Evolutionary conservation across 2,329 filamentous ascomycete species (phyloP).

Genomic region (Xylogone sp.): DNA sequence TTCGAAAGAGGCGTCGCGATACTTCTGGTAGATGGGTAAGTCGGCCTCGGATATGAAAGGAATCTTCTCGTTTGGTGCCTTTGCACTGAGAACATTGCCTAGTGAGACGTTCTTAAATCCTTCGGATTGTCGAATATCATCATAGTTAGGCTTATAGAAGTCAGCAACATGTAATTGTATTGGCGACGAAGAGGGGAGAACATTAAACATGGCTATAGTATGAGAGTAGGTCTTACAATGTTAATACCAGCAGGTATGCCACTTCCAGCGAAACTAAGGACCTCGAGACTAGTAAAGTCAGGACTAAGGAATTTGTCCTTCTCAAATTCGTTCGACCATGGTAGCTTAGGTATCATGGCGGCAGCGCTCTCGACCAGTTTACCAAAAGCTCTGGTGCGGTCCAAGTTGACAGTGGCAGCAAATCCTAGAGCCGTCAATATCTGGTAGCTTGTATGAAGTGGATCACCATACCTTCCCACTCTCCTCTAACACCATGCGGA

Average conservation of each 20-base stretch:
- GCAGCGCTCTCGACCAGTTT: conserved; percentile 80
- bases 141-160: conserved; percentile 58
- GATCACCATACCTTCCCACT: conserved; percentile 66
- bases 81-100: conserved; percentile 88
- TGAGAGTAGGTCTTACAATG: conserved; percentile 33
- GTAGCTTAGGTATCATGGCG: conserved; percentile 79
- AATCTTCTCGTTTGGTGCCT: conserved; percentile 86
- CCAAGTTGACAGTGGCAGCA: conserved; percentile 81
- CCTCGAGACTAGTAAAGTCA: conserved; percentile 93
- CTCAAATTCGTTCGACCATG: conserved; percentile 86
- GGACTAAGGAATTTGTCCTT: conserved; percentile 95
- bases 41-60: conserved; percentile 84
- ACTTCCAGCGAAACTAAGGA: conserved; percentile 69
- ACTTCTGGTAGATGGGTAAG: conserved; percentile 73
- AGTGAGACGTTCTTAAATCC: conserved; percentile 94
- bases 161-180: not conserved
- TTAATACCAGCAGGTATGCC: conserved; percentile 68
- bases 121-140: conserved; percentile 74
- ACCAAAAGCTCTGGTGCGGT: conserved; percentile 83
- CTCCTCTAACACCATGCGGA: conserved; percentile 73
- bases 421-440: conserved; percentile 38
- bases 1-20: conserved; percentile 85
- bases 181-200: too few species aligned
- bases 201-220: too few species aligned
- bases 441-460: not conserved